Conservation (phyloP, 2,329 filamentous ascomycete genomes). For the Nannizziopsis arthrosporioides region DNA sequence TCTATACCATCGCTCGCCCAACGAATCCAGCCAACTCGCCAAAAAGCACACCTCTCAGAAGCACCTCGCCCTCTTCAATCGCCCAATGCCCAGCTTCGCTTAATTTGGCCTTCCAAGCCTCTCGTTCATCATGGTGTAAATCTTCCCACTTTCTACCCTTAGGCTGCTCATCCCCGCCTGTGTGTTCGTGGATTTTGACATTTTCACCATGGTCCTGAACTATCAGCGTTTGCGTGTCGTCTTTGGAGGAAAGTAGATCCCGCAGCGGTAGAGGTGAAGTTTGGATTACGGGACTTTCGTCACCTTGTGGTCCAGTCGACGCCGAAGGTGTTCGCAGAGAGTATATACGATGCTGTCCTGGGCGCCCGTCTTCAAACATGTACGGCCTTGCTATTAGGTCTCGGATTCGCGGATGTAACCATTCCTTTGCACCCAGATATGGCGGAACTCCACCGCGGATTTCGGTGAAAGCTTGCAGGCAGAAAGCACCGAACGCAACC, state of each 20-base stretch:
- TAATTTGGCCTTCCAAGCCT: slow-evolving; percentile 58
- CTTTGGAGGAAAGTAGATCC: slow-evolving; percentile 22
- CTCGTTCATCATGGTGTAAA: slow-evolving; percentile 50
- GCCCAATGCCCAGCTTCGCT: slow-evolving; percentile 64
- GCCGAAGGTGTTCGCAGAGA: slow-evolving; percentile 11
- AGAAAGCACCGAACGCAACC: slow-evolving; percentile 49
- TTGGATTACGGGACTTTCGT: slow-evolving; percentile 1
- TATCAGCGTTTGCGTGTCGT: slow-evolving; percentile 15
- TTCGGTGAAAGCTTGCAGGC: slow-evolving; percentile 52
- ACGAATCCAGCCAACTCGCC: slow-evolving; percentile 48
- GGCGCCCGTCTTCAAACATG: slow-evolving; percentile 20
- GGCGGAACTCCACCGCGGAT: slow-evolving; percentile 47
- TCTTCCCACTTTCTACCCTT: slow-evolving; percentile 53
- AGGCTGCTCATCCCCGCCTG: background rate
- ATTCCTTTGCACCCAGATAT: slow-evolving; percentile 43
- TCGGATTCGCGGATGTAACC: slow-evolving; percentile 44
- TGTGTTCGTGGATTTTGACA: slow-evolving; percentile 1
- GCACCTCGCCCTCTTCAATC: slow-evolving; percentile 62
- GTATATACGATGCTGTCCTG: slow-evolving; percentile 15
- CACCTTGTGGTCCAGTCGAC: slow-evolving; percentile 12
- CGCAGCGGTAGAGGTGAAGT: slow-evolving; percentile 18
- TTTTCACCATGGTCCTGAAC: slow-evolving; percentile 12
- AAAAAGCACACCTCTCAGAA: slow-evolving; percentile 69
- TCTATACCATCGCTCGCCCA: slow-evolving; percentile 5
- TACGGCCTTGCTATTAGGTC: slow-evolving; percentile 32